Base-by-base conservation (phyloP, 2,329 filamentous ascomycete genomes). In the Tolypocladium pustulatum region DNA sequence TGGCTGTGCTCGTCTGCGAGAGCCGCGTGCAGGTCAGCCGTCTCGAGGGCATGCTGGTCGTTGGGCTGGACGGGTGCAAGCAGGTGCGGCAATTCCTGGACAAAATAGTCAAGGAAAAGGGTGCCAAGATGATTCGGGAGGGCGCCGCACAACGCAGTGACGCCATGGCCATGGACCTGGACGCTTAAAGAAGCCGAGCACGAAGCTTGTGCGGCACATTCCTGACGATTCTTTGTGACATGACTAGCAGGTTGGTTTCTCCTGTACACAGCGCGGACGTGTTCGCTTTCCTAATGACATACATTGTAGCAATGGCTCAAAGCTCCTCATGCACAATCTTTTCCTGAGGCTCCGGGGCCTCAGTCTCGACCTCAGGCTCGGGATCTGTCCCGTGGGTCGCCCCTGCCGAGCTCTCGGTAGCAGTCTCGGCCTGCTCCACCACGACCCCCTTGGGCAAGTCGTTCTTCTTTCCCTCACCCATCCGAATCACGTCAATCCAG, bases 401-500 rank as follows among this genome's bases (percentile, higher is more conserved):
- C 66, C 3, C 62, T 65, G 37, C 64, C 58, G 32, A 57, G 30
- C 56, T 46, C 36, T 54, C 49, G 10, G 41, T 52, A 20, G 59
- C 22, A 25, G 73, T 66, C 64, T 77, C 71, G 13, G 70, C 67
- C 22, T 73, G 70, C 57, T 74, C 71, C 20, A 76, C 74, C 37
- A 87, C 68, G 51, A 90, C 66, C 2, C 79, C 81, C 60, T 82
- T 80, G 0, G 89, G 89, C 49, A 94, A 71, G 75, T 86, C 89
- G 66, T 85, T 81, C 79, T 93, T 97, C 60, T 81, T 76, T 2
- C 90, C 89, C 69, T 97, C 93, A 57, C 92, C 90, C 79, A 99
- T 81, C 41, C 91, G 86, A 62, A 97, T 91, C n/a, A 84, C 81
- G 68, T 99, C 94, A 60, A 99, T 84, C 91, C 93, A 99, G 61